Percentiles rank a stretch among this genome's conserved stretches.
phyloP scores from a whole-genome alignment of 1,284 basidiomycete species.

The Fomitopsis palustris region DNA sequence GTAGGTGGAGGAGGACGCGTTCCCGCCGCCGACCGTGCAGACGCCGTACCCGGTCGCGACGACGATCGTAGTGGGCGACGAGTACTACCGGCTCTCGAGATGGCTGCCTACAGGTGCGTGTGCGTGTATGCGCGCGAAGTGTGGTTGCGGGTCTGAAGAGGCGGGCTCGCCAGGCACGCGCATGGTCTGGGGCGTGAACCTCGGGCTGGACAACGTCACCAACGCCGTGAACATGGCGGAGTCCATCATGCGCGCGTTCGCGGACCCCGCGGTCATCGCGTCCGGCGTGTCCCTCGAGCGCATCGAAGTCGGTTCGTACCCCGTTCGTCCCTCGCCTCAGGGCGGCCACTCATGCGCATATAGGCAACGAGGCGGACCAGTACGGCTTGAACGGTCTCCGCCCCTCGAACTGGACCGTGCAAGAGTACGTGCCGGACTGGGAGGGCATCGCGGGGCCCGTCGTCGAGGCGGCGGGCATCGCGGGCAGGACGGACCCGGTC shows the following conservation, averaged over 20 bases:
- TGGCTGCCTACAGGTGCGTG: constrained; percentile 41
- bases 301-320: constrained; percentile 16
- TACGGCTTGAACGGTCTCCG: constrained; percentile 50
- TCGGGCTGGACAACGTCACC: constrained; percentile 53
- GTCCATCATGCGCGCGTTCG: constrained; percentile 52
- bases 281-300: constrained; percentile 36
- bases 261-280: constrained; percentile 34
- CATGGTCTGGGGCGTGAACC: constrained; percentile 66
- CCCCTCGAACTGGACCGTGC: constrained; percentile 38
- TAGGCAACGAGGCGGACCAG: constrained; percentile 58
- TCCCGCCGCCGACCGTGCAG: constrained; percentile 41
- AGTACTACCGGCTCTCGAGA: constrained; percentile 51
- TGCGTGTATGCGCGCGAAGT: neutral
- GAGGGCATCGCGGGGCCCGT: constrained; percentile 26
- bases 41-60: constrained; percentile 63
- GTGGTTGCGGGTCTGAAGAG: too few relatives aligned
- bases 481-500: constrained; percentile 27
- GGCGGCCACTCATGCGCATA: neutral
- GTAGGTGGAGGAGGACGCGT: constrained; percentile 25
- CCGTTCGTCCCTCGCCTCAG: neutral
- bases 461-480: constrained; percentile 27
- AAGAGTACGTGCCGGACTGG: constrained; percentile 53
- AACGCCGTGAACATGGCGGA: constrained; percentile 52
- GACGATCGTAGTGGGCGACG: constrained; percentile 51
- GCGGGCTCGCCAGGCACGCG: constrained; percentile 35